Percentiles rank a stretch among this genome's conserved stretches.
Evolutionary conservation across 371 early-diverging fungal species (phyloP).

Genomic region (Mortierella sp.): DNA sequence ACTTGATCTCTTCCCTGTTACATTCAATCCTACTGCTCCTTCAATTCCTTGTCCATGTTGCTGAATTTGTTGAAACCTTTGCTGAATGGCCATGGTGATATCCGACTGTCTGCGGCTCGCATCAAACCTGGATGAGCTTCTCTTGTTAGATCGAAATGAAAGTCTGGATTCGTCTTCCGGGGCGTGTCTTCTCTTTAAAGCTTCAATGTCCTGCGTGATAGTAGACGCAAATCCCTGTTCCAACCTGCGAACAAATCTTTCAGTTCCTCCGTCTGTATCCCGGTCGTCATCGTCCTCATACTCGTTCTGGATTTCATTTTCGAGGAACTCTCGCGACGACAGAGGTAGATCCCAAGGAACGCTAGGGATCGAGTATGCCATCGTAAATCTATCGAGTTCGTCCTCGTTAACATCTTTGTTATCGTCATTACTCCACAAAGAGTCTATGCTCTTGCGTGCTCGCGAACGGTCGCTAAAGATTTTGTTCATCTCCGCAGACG

Average conservation of each 20-base stretch:
- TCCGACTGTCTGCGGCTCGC: conserved; percentile 18
- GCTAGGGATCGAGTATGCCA: conserved; percentile 27
- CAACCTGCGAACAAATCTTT: conserved; percentile 16
- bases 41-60: conserved; percentile 2
- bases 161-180: conserved; percentile 10
- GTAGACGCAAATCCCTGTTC: conserved; percentile 28
- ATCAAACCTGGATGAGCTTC: conserved; percentile 14
- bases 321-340: conserved; percentile 19
- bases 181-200: conserved; percentile 21
- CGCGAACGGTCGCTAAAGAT: conserved; percentile 47
- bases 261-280: conserved; percentile 10
- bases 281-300: conserved; percentile 24
- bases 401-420: conserved; percentile 14
- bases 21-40: not conserved
- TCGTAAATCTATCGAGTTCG: conserved; percentile 20
- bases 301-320: conserved; percentile 24
- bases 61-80: conserved; percentile 13
- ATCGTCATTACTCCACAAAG: conserved; percentile 31
- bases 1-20: not conserved
- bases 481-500: conserved; percentile 45
- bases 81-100: conserved; percentile 25
- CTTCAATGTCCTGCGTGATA: conserved; percentile 42
- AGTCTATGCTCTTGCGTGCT: conserved; percentile 23
- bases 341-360: not conserved
- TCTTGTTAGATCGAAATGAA: conserved; percentile 11